These are phyloP conservation scores for Eucalyptus guilfoylei DNA, from an alignment of 345 rosid genomes.

Conservation along the genomic window DNA sequence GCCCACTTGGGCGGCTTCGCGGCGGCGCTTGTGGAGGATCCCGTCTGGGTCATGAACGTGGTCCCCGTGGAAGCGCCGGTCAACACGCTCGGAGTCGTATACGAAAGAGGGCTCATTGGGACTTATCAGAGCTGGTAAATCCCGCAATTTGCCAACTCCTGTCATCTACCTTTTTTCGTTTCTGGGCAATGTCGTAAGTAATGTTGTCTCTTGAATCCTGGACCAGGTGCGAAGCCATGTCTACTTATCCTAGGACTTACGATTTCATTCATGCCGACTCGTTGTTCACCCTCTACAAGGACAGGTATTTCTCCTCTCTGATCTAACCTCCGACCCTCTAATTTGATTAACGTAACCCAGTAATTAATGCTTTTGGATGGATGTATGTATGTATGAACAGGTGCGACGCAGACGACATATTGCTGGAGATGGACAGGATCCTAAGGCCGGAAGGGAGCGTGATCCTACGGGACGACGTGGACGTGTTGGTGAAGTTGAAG, in stretches of 20 bases:
- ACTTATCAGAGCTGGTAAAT: slow-evolving; percentile 34
- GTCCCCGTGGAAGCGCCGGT: slow-evolving; percentile 22
- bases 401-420: slow-evolving; percentile 40
- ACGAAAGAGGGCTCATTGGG: slow-evolving; percentile 39
- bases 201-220: neutral
- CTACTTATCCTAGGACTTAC: slow-evolving; percentile 48
- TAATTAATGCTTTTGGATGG: neutral
- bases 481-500: slow-evolving; percentile 39
- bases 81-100: slow-evolving; percentile 33
- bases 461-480: slow-evolving; percentile 50
- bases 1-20: slow-evolving; percentile 39
- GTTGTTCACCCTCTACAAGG: slow-evolving; percentile 17
- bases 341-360: neutral
- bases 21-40: slow-evolving; percentile 20
- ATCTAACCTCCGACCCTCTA: neutral
- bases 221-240: slow-evolving; percentile 52
- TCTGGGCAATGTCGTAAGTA: neutral
- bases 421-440: slow-evolving; percentile 59
- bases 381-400: neutral
- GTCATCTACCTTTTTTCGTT: neutral
- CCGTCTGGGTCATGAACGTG: slow-evolving; percentile 42
- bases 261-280: slow-evolving; percentile 36
- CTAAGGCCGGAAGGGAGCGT: slow-evolving; percentile 58
- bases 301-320: slow-evolving; percentile 11
- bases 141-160: neutral